Conservation (phyloP, 2,329 filamentous ascomycete species). For the Aspergillus cejpii region DNA sequence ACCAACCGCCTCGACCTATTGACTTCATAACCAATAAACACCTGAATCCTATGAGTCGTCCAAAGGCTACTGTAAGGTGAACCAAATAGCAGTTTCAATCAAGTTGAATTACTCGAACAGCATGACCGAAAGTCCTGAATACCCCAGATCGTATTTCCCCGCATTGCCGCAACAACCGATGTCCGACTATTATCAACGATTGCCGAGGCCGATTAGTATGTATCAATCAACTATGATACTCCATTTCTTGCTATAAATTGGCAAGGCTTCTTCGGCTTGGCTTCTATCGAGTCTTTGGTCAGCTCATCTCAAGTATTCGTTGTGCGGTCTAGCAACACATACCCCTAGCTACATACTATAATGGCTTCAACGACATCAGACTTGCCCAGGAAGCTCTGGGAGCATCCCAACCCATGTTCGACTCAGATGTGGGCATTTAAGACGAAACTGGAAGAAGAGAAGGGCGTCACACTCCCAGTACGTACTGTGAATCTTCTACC, state of each 20-base stretch:
- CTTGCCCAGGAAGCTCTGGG: conserved; percentile 59
- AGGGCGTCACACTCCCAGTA: conserved; percentile 54
- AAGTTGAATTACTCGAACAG: too few relatives aligned
- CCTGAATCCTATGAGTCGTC: too few relatives aligned
- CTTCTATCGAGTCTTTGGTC: neutral
- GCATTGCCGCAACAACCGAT: neutral
- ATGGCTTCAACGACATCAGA: conserved; percentile 15
- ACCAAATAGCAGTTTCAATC: too few relatives aligned
- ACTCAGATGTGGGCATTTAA: conserved; percentile 64
- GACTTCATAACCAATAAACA: too few relatives aligned
- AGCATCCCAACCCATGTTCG: conserved; percentile 55
- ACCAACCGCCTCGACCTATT: too few relatives aligned
- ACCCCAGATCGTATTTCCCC: neutral
- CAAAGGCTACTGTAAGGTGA: too few relatives aligned
- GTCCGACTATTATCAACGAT: neutral
- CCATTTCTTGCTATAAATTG: neutral
- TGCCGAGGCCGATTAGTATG: neutral
- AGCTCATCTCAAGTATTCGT: neutral
- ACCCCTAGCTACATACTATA: neutral
- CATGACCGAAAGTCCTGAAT: too few relatives aligned
- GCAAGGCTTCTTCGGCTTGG: neutral
- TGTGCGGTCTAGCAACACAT: neutral
- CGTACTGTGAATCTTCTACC: neutral
- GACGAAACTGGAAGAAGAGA: conserved; percentile 55
- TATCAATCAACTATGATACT: neutral